Base-by-base conservation (phyloP, 306 rosid genomes). In the Vigna angularis region DNA sequence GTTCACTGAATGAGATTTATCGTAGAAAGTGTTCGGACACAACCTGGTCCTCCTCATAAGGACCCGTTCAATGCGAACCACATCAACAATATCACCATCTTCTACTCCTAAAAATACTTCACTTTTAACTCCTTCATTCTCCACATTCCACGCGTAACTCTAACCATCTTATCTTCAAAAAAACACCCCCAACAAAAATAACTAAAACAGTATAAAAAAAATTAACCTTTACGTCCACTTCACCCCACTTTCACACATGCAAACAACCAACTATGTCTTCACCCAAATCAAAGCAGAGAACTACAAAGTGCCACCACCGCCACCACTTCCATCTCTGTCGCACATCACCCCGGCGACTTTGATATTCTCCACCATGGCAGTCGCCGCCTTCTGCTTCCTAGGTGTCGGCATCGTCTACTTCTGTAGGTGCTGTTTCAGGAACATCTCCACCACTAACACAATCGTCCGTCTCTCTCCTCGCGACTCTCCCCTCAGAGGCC, bases 51-150 rank as follows among this genome's bases (percentile, higher is more conserved):
- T 58, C 61, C 72, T 84, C 83, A 82, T 40, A 30, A 86, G 75
- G 92, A 85, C 88, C 83, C 89, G 87, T 38, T 89, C 89, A 84
- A 86, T 68, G 59, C 64, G 38, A 74, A 20, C 79, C 77, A 72
- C 82, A 49, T 83, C 78, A 71, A 52, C 74, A 8, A 51, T 59
- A 57, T 70, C 65, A 55, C 24, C 1, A 28, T 58, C n/a, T 24
- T 8, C 49, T 44, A 11, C 16, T 30, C 1, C 68, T 62, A 62
- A 62, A 62, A 62, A 32, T 32, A 7, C 47, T 28, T 16, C 11
- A 34, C 68, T 14, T 61, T 15, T 62, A 15, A 32, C 42, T 62
- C 45, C 9, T 13, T 0, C 7, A 8, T 20, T 9, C 3, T 20
- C 16, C 16, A 56, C 64, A 28, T 56, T 45, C 5, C 3, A 4